phyloP scores from a whole-genome alignment of 179 eudicot species.

The Spergularia azorica region DNA sequence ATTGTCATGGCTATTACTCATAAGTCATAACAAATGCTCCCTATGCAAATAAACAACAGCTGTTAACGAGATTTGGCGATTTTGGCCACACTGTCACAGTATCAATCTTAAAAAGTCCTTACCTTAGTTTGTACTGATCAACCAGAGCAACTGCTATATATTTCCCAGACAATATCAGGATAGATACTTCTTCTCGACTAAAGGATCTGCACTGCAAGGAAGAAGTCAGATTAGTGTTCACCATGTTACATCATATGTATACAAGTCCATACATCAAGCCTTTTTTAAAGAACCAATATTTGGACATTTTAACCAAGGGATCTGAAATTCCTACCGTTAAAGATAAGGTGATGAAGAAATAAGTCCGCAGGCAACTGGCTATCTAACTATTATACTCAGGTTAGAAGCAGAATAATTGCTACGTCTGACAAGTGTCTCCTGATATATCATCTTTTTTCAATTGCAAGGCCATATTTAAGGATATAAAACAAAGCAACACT shows the following conservation, averaged over 20 bases:
- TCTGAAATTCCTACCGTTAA: neutral
- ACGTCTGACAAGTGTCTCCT: neutral
- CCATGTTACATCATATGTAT: slow-evolving; percentile 22
- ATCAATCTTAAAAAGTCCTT: slow-evolving; percentile 9
- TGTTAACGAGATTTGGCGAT: neutral
- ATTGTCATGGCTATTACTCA: too few relatives aligned
- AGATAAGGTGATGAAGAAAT: neutral
- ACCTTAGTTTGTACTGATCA: slow-evolving; percentile 81
- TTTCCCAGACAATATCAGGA: slow-evolving; percentile 81
- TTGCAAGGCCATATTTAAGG: too few relatives aligned
- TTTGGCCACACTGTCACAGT: slow-evolving; percentile 2
- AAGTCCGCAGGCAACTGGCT: neutral
- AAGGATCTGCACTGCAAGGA: slow-evolving; percentile 90
- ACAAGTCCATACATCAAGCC: neutral
- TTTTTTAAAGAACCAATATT: neutral
- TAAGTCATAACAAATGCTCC: too few relatives aligned
- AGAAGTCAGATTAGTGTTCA: slow-evolving; percentile 28
- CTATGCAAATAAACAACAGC: neutral
- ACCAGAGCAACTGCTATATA: slow-evolving; percentile 84
- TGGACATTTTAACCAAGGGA: neutral
- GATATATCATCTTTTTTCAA: neutral
- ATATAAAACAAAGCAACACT: too few relatives aligned
- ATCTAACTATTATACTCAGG: neutral
- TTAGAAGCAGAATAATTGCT: neutral
- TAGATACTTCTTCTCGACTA: slow-evolving; percentile 62